Evolutionary conservation across 768 basidiomycete genomes (phyloP).

Genomic region (Mycena metata): DNA sequence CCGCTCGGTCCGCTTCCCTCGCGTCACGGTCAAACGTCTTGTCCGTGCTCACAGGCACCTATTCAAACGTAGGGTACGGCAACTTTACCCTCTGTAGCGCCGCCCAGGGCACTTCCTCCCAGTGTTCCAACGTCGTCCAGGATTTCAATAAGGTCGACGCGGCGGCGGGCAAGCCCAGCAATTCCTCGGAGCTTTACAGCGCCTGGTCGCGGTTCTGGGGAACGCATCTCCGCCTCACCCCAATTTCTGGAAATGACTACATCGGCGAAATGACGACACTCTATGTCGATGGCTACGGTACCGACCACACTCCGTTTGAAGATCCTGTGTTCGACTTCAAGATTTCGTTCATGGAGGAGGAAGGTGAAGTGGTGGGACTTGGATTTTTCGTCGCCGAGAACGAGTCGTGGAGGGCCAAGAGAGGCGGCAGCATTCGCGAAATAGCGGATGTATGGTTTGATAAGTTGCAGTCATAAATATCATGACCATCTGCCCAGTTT

Average conservation of each 20-base stretch:
- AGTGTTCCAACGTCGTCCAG: slow-evolving; percentile 35
- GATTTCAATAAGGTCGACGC: slow-evolving; percentile 47
- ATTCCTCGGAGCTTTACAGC: slow-evolving; percentile 42
- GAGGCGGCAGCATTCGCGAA: slow-evolving; percentile 39
- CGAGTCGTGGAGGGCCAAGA: slow-evolving; percentile 41
- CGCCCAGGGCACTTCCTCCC: slow-evolving; percentile 41
- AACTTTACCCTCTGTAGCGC: slow-evolving; percentile 53
- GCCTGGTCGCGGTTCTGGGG: slow-evolving; percentile 51
- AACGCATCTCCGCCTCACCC: slow-evolving; percentile 51
- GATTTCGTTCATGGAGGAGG: slow-evolving; percentile 42
- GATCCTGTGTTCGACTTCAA: neutral
- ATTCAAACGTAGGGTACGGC: slow-evolving; percentile 54
- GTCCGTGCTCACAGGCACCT: slow-evolving; percentile 51
- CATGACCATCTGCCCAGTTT: too few relatives aligned
- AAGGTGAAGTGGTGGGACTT: slow-evolving; percentile 48
- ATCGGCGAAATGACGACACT: slow-evolving; percentile 41
- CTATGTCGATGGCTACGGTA: slow-evolving; percentile 56
- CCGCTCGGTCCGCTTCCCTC: too few relatives aligned
- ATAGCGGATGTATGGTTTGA: slow-evolving; percentile 52
- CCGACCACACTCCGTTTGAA: slow-evolving; percentile 50
- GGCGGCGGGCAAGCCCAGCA: neutral
- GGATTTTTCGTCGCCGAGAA: slow-evolving; percentile 39
- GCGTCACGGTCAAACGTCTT: slow-evolving; percentile 24
- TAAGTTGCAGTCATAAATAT: slow-evolving; percentile 7
- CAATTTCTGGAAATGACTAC: slow-evolving; percentile 39